Evolutionary conservation across 306 rosid genomes (phyloP).

Genomic region (Lupinus albus): DNA sequence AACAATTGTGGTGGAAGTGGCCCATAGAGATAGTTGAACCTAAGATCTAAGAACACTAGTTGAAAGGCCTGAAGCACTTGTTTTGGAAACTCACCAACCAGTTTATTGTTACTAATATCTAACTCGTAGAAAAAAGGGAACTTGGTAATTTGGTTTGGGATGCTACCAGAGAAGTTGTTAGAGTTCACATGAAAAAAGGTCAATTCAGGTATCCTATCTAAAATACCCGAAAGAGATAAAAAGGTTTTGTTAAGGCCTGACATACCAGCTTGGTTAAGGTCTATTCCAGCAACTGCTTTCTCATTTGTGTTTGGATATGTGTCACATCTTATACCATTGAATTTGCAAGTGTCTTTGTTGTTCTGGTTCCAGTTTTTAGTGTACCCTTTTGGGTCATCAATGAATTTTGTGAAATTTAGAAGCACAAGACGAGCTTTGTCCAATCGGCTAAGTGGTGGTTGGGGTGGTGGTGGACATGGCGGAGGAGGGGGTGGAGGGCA

Average conservation of each 20-base stretch:
- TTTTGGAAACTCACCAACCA: slow-evolving; percentile 42
- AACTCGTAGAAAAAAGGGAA: slow-evolving; percentile 59
- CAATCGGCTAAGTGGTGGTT: slow-evolving; percentile 27
- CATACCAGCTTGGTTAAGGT: slow-evolving; percentile 48
- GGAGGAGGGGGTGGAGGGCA: background rate
- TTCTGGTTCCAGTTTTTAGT: slow-evolving; percentile 26
- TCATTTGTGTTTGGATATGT: background rate
- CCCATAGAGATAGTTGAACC: slow-evolving; percentile 53
- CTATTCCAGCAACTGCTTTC: slow-evolving; percentile 46
- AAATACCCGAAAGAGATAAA: slow-evolving; percentile 37
- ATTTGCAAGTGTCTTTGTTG: background rate
- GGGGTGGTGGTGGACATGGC: background rate
- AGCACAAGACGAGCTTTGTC: slow-evolving; percentile 32
- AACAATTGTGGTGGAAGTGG: slow-evolving; percentile 49
- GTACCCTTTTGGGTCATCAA: slow-evolving; percentile 15
- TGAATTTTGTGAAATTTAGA: background rate
- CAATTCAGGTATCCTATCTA: slow-evolving; percentile 46
- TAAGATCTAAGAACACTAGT: slow-evolving; percentile 68
- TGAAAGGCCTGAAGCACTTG: slow-evolving; percentile 27
- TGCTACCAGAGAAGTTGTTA: slow-evolving; percentile 49
- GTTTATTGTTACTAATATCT: slow-evolving; percentile 74
- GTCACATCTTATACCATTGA: slow-evolving; percentile 47
- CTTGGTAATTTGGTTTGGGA: slow-evolving; percentile 24
- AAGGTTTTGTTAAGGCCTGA: background rate
- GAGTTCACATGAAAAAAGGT: slow-evolving; percentile 78